phyloP scores from a whole-genome alignment of 352 stramenopile species.

The Plasmopara halstedii region DNA sequence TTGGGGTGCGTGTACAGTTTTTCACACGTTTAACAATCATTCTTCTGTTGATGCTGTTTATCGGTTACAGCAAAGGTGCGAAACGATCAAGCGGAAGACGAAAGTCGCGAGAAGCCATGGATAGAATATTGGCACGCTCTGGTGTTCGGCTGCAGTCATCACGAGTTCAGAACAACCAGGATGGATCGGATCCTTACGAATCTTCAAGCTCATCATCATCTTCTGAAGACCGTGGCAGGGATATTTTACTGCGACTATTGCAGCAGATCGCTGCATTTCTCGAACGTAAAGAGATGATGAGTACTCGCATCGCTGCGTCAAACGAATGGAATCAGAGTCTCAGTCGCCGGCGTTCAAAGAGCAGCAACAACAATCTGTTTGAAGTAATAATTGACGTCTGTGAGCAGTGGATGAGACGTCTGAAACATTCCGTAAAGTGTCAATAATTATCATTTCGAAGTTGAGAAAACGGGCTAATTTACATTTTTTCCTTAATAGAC shows the following conservation, averaged over 20 bases:
- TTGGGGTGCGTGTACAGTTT: too few species aligned
- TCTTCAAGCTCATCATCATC: slow-evolving; percentile 4
- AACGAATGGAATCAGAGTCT: slow-evolving; percentile 19
- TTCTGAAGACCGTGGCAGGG: slow-evolving; percentile 17
- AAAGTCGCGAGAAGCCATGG: slow-evolving; percentile 7
- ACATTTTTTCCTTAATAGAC: too few species aligned
- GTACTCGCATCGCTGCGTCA: slow-evolving; percentile 17
- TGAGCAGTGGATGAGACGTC: slow-evolving; percentile 37
- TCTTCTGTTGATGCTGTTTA: neutral
- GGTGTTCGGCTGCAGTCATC: slow-evolving; percentile 10
- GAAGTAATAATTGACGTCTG: slow-evolving; percentile 44
- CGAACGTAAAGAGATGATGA: slow-evolving; percentile 38
- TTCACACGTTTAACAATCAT: too few species aligned
- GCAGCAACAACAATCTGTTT: slow-evolving; percentile 30
- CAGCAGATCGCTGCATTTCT: slow-evolving; percentile 47
- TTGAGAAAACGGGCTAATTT: neutral
- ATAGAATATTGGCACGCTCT: slow-evolving; percentile 12
- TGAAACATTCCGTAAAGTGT: slow-evolving; percentile 19
- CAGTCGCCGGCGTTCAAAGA: slow-evolving; percentile 13
- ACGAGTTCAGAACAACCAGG: slow-evolving; percentile 14
- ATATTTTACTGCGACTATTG: slow-evolving; percentile 39
- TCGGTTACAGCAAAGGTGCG: slow-evolving; percentile 6
- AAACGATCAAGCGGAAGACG: slow-evolving; percentile 9
- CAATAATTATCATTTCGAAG: too few species aligned
- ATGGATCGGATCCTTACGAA: neutral